phyloP scores from a whole-genome alignment of 176 grass and related monocot genomes.

The Dactylis glomerata region DNA sequence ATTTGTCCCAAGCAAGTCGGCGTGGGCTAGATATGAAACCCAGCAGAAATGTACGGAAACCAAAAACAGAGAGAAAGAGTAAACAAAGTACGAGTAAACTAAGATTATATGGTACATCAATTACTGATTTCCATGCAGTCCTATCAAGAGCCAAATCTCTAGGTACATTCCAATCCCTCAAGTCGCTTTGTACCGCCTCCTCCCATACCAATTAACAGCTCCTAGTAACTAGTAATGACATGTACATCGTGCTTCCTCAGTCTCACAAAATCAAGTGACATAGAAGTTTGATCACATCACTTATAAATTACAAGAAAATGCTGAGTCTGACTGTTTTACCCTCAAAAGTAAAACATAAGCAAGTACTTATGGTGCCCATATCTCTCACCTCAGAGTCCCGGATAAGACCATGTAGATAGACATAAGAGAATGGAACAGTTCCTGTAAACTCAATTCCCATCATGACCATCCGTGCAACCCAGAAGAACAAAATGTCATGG shows the following conservation, averaged over 20 bases:
- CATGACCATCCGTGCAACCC: conserved; percentile 99
- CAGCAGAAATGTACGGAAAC: too few species aligned
- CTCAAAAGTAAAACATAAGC: conserved; percentile 12
- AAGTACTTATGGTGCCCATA: background rate
- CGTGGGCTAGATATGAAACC: too few species aligned
- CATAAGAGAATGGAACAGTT: conserved; percentile 82
- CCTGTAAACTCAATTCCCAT: conserved; percentile 98
- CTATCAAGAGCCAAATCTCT: too few species aligned
- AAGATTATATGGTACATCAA: too few species aligned
- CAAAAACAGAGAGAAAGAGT: too few species aligned
- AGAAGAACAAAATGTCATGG: conserved; percentile 99
- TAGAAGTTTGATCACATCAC: conserved; percentile 9
- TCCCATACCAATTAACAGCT: conserved; percentile 1
- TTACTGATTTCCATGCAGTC: too few species aligned
- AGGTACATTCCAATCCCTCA: too few species aligned
- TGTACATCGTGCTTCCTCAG: conserved; percentile 6
- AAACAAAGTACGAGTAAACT: too few species aligned
- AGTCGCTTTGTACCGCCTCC: too few species aligned
- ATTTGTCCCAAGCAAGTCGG: too few species aligned
- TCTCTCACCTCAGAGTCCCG: conserved; percentile 83
- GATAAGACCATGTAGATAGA: conserved; percentile 98
- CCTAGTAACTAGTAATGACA: background rate
- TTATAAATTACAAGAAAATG: conserved; percentile 11
- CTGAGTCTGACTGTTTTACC: background rate
- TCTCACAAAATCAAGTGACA: conserved; percentile 5